phyloP scores from a whole-genome alignment of 768 basidiomycete species.

The Imleria badia region DNA sequence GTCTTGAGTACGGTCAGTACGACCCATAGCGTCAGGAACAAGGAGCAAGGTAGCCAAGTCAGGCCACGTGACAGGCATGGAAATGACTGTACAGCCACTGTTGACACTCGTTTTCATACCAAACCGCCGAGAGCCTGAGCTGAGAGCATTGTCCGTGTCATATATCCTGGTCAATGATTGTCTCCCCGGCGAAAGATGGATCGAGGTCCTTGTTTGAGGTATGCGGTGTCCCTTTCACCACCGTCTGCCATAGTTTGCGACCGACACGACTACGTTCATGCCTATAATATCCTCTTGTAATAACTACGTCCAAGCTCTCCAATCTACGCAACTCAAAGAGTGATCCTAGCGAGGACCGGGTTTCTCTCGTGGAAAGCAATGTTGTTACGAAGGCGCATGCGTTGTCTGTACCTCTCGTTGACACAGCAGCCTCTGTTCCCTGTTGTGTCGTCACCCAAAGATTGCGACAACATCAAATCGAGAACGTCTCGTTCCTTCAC shows the following conservation, averaged over 20 bases:
- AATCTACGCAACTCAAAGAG: slow-evolving; percentile 13
- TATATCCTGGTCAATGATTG: slow-evolving; percentile 7
- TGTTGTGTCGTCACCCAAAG: slow-evolving; percentile 18
- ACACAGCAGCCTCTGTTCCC: slow-evolving; percentile 50
- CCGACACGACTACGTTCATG: slow-evolving; percentile 30
- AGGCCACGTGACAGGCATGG: slow-evolving; percentile 25
- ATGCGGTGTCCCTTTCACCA: slow-evolving; percentile 49
- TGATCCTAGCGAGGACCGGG: slow-evolving; percentile 12
- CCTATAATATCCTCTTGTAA: background rate
- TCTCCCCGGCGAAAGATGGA: slow-evolving; percentile 37
- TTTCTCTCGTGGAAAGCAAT: slow-evolving; percentile 15
- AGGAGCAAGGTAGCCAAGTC: background rate
- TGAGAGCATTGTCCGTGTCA: slow-evolving; percentile 20
- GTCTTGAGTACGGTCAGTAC: slow-evolving; percentile 58
- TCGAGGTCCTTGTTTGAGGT: slow-evolving; percentile 75
- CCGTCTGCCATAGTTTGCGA: slow-evolving; percentile 62
- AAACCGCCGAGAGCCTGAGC: slow-evolving; percentile 27
- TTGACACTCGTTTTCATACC: background rate
- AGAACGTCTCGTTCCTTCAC: slow-evolving; percentile 56
- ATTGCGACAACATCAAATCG: slow-evolving; percentile 23
- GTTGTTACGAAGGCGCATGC: slow-evolving; percentile 41
- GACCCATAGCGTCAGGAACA: slow-evolving; percentile 46
- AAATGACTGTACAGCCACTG: slow-evolving; percentile 4
- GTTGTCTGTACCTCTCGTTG: slow-evolving; percentile 55
- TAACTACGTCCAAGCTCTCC: background rate